Evolutionary conservation across 208 protist genomes (phyloP).

Genomic region (Trypanosoma scelopori): DNA sequence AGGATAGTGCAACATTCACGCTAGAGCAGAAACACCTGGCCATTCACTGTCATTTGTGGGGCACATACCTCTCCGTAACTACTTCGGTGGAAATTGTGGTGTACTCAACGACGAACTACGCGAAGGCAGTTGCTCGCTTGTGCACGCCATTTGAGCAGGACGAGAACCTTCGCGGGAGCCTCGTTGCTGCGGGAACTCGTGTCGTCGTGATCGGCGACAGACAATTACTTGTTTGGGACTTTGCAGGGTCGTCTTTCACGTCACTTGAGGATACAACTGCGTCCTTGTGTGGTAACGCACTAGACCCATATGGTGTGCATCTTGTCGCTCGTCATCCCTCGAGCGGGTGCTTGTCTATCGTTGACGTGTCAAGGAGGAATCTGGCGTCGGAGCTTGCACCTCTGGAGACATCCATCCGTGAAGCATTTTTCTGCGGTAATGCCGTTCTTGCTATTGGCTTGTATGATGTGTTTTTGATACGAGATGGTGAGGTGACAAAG

Average conservation of each 20-base stretch:
- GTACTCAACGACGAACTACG: slow-evolving; percentile 38
- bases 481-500: slow-evolving; percentile 34
- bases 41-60: slow-evolving; percentile 49
- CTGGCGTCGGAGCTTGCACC: slow-evolving; percentile 50
- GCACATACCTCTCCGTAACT: slow-evolving; percentile 53
- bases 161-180: slow-evolving; percentile 46
- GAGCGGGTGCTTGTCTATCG: slow-evolving; percentile 40
- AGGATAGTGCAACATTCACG: slow-evolving; percentile 46
- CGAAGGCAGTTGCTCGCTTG: slow-evolving; percentile 38
- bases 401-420: slow-evolving; percentile 36
- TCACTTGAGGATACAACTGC: slow-evolving; percentile 48
- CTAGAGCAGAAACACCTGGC: slow-evolving; percentile 24
- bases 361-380: slow-evolving; percentile 70
- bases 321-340: slow-evolving; percentile 44
- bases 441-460: slow-evolving; percentile 45
- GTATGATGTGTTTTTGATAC: slow-evolving; percentile 52
- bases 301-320: slow-evolving; percentile 54
- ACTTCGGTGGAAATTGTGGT: slow-evolving; percentile 56
- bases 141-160: slow-evolving; percentile 65
- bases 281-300: slow-evolving; percentile 24
- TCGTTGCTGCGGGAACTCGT: slow-evolving; percentile 59
- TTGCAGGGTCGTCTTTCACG: slow-evolving; percentile 54
- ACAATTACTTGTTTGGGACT: slow-evolving; percentile 75
- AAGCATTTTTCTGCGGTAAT: slow-evolving; percentile 65
- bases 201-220: slow-evolving; percentile 62